Conservation (phyloP, 2,329 filamentous ascomycete genomes). For the Orbilia oligospora region DNA sequence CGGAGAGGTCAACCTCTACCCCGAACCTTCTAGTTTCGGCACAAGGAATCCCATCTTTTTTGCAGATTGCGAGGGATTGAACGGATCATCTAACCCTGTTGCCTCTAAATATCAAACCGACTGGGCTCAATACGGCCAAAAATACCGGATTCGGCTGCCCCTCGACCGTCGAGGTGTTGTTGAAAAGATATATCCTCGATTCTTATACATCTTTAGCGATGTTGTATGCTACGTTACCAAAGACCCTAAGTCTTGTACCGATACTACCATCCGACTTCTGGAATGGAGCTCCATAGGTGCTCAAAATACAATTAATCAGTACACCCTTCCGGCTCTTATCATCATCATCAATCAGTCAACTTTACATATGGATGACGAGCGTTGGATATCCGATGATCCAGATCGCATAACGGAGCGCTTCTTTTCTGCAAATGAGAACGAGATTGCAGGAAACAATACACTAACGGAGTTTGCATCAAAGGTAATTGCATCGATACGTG, state of each 20-base stretch:
- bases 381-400: not conserved
- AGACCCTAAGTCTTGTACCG: slow-evolving; percentile 5
- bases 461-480: not conserved
- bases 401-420: not conserved
- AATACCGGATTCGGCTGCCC: not conserved
- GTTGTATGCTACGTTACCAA: slow-evolving; percentile 19
- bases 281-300: slow-evolving; percentile 16
- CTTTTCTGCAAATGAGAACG: not conserved
- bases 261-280: not conserved
- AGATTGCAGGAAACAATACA: not conserved
- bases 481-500: not conserved
- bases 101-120: slow-evolving; percentile 7
- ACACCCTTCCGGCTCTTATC: slow-evolving; percentile 5
- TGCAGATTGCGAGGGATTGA: slow-evolving; percentile 36
- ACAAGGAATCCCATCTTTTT: slow-evolving; percentile 22
- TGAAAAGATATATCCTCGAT: slow-evolving; percentile 18
- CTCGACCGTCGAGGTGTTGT: slow-evolving; percentile 13
- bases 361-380: not conserved
- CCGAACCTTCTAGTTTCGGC: slow-evolving; percentile 4
- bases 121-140: not conserved
- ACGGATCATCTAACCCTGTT: slow-evolving; percentile 1
- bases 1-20: slow-evolving; percentile 31
- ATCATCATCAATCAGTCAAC: slow-evolving; percentile 15
- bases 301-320: slow-evolving; percentile 2
- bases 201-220: slow-evolving; percentile 27